Evolutionary conservation across 306 rosid genomes (phyloP).

Genomic region (Gynostemma pentaphyllum): DNA sequence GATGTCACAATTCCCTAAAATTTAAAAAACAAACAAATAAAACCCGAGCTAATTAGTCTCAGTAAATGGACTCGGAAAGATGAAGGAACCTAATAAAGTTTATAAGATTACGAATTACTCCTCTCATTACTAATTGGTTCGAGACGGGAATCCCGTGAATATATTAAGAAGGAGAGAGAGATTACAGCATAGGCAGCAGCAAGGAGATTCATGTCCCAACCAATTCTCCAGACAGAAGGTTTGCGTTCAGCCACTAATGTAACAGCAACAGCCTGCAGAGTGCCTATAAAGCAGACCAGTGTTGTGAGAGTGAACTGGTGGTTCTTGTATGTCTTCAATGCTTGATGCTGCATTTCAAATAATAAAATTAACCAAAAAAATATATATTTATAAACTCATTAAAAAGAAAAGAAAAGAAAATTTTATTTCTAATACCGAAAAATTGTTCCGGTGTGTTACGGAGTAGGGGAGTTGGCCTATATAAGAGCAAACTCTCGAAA

Average conservation of each 20-base stretch:
- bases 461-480: too few relatives aligned
- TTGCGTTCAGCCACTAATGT: conserved; percentile 62
- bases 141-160: too few relatives aligned
- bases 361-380: background rate
- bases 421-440: too few relatives aligned
- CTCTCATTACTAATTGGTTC: too few relatives aligned
- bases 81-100: too few relatives aligned
- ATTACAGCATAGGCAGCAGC: conserved; percentile 86
- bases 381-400: background rate
- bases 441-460: too few relatives aligned
- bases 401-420: background rate
- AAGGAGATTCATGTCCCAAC: conserved; percentile 80
- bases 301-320: conserved; percentile 73
- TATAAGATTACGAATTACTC: too few relatives aligned
- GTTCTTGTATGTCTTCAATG: conserved; percentile 64
- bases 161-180: background rate
- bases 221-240: conserved; percentile 62
- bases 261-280: conserved; percentile 57
- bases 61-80: too few relatives aligned
- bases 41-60: background rate
- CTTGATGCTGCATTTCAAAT: conserved; percentile 36
- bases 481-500: too few relatives aligned
- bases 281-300: conserved; percentile 62
- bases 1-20: conserved; percentile 77
- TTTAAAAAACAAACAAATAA: background rate